Conservation (phyloP, 78 protist genomes). For the Isochrysis galbana region DNA sequence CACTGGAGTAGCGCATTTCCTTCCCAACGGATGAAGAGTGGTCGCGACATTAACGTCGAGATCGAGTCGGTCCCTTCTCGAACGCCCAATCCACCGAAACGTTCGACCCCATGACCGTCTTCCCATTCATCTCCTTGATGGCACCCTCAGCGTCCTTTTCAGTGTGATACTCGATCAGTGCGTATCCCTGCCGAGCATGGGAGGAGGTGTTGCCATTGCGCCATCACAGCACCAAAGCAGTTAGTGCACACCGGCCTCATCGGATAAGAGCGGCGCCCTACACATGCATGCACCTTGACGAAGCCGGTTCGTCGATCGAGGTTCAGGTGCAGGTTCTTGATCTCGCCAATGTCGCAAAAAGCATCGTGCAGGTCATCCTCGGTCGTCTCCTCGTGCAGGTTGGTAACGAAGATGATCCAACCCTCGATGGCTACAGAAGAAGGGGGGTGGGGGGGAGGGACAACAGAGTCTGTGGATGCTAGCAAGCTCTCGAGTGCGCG, state of each 20-base stretch:
- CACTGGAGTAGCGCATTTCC: too few species aligned
- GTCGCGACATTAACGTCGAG: too few species aligned
- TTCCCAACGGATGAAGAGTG: too few species aligned
- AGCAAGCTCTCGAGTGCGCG: neutral
- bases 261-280: too few species aligned
- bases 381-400: constrained; percentile 85
- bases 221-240: neutral
- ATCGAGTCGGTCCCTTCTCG: neutral
- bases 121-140: constrained; percentile 32
- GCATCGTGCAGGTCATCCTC: constrained; percentile 81
- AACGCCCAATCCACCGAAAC: constrained; percentile 40
- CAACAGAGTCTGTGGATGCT: neutral
- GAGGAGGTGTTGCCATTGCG: neutral
- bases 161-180: constrained; percentile 45
- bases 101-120: neutral
- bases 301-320: constrained; percentile 89
- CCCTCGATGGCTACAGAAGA: constrained; percentile 94
- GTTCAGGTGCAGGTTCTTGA: constrained; percentile 80
- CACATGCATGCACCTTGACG: constrained; percentile 58
- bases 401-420: constrained; percentile 78
- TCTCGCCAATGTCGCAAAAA: constrained; percentile 82
- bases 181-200: constrained; percentile 38
- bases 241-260: too few species aligned
- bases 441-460: neutral
- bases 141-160: constrained; percentile 46